Conservation (phyloP, 805 yeast genomes). For the Candida peoriensis region DNA sequence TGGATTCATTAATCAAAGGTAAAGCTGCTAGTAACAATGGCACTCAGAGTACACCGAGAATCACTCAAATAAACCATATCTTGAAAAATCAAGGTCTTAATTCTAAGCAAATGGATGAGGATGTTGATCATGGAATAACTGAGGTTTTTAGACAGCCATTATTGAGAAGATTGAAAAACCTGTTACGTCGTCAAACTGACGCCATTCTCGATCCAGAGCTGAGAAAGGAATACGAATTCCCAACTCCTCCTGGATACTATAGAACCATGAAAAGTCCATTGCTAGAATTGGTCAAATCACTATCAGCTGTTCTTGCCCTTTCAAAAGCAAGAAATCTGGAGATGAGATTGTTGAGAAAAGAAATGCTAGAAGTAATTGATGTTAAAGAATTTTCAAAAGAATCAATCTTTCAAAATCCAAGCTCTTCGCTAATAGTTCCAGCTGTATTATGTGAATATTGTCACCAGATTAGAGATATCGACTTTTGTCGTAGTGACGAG, state of each 20-base stretch:
- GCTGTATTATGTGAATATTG: constrained; percentile 79
- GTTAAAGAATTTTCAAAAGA: constrained; percentile 79
- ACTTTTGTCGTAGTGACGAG: constrained; percentile 69
- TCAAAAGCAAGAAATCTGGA: constrained; percentile 65
- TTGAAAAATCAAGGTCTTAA: constrained; percentile 39
- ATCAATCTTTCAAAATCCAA: constrained; percentile 70
- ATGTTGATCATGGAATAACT: constrained; percentile 43
- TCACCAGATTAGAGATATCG: constrained; percentile 67
- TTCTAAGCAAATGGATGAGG: constrained; percentile 28
- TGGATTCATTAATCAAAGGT: constrained; percentile 60
- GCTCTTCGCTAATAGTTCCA: constrained; percentile 59
- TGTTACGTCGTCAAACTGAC: constrained; percentile 68
- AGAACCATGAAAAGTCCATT: constrained; percentile 60
- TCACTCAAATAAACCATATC: constrained; percentile 61
- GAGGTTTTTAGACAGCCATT: constrained; percentile 59
- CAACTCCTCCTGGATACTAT: constrained; percentile 71
- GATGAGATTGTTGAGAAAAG: constrained; percentile 68
- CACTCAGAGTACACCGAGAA: constrained; percentile 48
- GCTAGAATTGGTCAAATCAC: constrained; percentile 68
- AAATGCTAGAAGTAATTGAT: constrained; percentile 66
- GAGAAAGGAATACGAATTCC: constrained; percentile 64
- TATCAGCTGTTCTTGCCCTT: constrained; percentile 68
- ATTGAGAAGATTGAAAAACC: constrained; percentile 56
- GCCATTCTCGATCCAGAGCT: constrained; percentile 62
- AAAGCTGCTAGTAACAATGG: constrained; percentile 33